These are phyloP conservation scores for Tricholoma bakamatsutake DNA, from an alignment of 768 basidiomycete species.

Conservation along the genomic window DNA sequence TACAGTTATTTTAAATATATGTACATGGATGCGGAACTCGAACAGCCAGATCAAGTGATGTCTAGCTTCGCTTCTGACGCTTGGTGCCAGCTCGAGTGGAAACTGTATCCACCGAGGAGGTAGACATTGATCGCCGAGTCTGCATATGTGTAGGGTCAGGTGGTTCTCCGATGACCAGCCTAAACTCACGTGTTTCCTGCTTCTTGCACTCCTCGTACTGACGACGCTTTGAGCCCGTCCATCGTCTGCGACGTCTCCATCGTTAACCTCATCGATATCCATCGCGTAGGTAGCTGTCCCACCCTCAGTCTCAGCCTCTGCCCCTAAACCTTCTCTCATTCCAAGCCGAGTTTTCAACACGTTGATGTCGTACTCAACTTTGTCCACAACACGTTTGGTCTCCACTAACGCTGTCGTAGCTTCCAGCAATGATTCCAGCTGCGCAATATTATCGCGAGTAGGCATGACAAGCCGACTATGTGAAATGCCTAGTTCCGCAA, in stretches of 20 bases:
- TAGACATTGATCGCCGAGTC: constrained; percentile 63
- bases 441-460: constrained; percentile 72
- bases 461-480: constrained; percentile 88
- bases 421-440: constrained; percentile 69
- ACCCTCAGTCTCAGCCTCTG: constrained; percentile 23
- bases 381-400: constrained; percentile 82
- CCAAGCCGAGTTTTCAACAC: constrained; percentile 60
- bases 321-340: constrained; percentile 41
- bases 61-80: constrained; percentile 48
- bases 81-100: constrained; percentile 48
- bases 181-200: constrained; percentile 53
- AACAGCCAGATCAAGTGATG: neutral
- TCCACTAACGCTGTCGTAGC: constrained; percentile 75
- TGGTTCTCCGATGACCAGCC: neutral
- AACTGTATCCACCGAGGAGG: constrained; percentile 68
- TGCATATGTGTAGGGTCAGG: constrained; percentile 14
- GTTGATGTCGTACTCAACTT: constrained; percentile 79
- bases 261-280: constrained; percentile 44
- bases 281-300: constrained; percentile 32
- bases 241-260: constrained; percentile 34
- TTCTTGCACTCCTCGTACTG: constrained; percentile 49
- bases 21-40: neutral
- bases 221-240: constrained; percentile 62
- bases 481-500: constrained; percentile 72
- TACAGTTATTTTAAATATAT: neutral